These are phyloP conservation scores for Globisporangium abappressorium DNA, from an alignment of 352 stramenopile species.

Conservation along the genomic window DNA sequence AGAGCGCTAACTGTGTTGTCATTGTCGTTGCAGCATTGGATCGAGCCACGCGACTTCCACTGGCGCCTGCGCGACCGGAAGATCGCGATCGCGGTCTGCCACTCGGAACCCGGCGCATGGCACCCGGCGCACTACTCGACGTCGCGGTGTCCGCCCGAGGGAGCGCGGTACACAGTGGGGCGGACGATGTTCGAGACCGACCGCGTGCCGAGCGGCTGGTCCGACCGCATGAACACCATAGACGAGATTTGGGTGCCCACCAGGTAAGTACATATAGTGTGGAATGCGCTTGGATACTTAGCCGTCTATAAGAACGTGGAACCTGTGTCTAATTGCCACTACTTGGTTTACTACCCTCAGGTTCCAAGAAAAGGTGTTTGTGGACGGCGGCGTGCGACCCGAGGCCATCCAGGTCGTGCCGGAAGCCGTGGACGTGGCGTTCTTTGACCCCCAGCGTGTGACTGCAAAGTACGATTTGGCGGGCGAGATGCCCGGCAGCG, in stretches of 20 bases:
- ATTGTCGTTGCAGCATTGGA: conserved; percentile 45
- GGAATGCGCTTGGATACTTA: neutral
- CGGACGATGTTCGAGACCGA: conserved; percentile 96
- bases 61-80: conserved; percentile 40
- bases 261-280: conserved; percentile 18
- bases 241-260: conserved; percentile 94
- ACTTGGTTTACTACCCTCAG: conserved; percentile 9
- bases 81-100: conserved; percentile 81
- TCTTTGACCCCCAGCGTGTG: conserved; percentile 72
- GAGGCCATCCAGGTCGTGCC: conserved; percentile 72
- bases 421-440: conserved; percentile 88
- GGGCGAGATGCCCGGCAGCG: conserved; percentile 21
- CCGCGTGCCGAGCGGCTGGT: conserved; percentile 87
- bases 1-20: conserved; percentile 8
- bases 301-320: neutral
- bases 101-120: conserved; percentile 93
- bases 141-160: conserved; percentile 54
- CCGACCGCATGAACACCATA: conserved; percentile 86
- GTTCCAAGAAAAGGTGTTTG: conserved; percentile 79
- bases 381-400: conserved; percentile 47
- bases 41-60: conserved; percentile 68
- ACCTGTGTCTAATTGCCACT: neutral
- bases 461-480: conserved; percentile 47
- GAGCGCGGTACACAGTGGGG: conserved; percentile 67
- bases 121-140: conserved; percentile 70